phyloP scores from a whole-genome alignment of 2,329 filamentous ascomycete species.

The Sarocladium strictum region DNA sequence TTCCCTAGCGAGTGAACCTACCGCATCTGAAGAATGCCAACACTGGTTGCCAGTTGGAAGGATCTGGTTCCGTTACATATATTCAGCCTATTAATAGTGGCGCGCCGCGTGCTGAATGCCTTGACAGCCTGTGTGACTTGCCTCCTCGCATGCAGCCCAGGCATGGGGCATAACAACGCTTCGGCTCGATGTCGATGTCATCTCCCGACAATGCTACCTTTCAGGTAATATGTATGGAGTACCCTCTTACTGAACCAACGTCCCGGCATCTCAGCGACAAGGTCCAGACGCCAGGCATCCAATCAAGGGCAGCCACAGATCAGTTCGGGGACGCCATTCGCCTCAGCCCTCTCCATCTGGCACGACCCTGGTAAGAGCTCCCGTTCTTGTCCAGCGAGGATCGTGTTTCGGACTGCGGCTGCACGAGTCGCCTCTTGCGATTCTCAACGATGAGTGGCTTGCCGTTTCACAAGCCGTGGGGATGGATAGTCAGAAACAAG shows the following conservation, averaged over 20 bases:
- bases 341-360: constrained; percentile 4
- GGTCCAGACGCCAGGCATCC: neutral
- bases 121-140: no score
- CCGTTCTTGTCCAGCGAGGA: neutral
- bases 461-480: constrained; percentile 7
- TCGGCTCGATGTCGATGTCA: constrained; percentile 4
- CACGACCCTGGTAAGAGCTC: neutral
- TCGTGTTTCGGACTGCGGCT: neutral
- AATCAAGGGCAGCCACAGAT: neutral
- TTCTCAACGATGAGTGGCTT: constrained; percentile 4
- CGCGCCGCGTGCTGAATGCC: neutral
- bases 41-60: no score
- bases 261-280: neutral
- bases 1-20: no score
- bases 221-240: constrained; percentile 9
- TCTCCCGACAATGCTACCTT: constrained; percentile 7
- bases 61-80: no score
- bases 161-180: neutral
- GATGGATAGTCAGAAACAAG: constrained; percentile 1
- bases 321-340: neutral
- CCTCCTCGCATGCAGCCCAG: no score
- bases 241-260: constrained; percentile 6
- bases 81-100: neutral
- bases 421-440: constrained; percentile 2
- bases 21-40: no score